phyloP scores from a whole-genome alignment of 75 land plant genomes.

The Pinus tabuliformis region DNA sequence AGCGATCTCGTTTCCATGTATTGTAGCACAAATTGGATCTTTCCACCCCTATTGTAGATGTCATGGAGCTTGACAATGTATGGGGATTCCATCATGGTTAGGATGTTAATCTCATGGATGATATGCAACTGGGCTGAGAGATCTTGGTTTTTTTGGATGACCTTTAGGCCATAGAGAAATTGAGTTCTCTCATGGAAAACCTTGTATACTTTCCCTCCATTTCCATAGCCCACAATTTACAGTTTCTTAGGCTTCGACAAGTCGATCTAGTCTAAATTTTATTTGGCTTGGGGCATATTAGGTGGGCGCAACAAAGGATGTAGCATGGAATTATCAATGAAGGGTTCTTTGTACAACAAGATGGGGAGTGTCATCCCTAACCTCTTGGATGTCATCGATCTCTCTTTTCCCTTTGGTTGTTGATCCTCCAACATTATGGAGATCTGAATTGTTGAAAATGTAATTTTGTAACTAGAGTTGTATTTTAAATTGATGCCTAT shows the following conservation, averaged over 20 bases:
- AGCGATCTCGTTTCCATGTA: constrained; percentile 55
- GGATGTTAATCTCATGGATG: constrained; percentile 52
- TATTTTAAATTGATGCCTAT: too few relatives aligned
- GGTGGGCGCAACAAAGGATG: constrained; percentile 4
- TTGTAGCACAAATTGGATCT: constrained; percentile 40
- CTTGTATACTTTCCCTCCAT: constrained; percentile 72
- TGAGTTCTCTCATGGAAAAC: constrained; percentile 39
- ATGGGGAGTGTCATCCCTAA: too few relatives aligned
- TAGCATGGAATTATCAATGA: background rate
- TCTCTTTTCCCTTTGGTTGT: too few relatives aligned
- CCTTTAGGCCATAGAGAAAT: constrained; percentile 56
- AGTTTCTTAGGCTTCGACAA: constrained; percentile 33
- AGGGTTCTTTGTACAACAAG: too few relatives aligned
- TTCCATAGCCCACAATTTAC: constrained; percentile 54
- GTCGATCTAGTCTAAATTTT: constrained; percentile 14
- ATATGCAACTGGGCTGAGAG: constrained; percentile 28
- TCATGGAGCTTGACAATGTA: constrained; percentile 53
- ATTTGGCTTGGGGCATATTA: background rate
- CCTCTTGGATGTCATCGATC: too few relatives aligned
- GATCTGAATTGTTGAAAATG: too few relatives aligned
- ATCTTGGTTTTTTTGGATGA: constrained; percentile 35
- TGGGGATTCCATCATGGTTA: constrained; percentile 32
- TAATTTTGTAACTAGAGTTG: too few relatives aligned
- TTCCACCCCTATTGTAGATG: constrained; percentile 28
- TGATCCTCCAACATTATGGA: too few relatives aligned